Evolutionary conservation across 106 monocot species (phyloP).

Genomic region (Alisma plantagoaquatica): DNA sequence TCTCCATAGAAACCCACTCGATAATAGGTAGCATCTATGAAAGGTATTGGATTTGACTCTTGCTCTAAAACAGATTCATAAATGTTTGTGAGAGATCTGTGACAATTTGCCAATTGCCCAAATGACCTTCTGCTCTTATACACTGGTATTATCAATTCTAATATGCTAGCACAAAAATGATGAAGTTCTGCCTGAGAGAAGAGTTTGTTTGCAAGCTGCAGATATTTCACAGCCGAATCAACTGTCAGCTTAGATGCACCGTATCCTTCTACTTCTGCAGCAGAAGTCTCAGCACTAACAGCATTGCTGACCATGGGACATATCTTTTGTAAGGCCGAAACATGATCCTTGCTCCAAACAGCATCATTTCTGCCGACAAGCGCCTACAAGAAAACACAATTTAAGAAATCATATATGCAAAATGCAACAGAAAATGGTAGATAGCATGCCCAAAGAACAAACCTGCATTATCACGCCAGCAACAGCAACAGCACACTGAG

Average conservation of each 20-base stretch:
- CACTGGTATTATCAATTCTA: conserved; percentile 95
- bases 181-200: conserved; percentile 89
- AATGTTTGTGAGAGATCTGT: conserved; percentile 82
- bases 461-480: conserved; percentile 99
- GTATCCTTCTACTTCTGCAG: conserved; percentile 98
- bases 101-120: conserved; percentile 90
- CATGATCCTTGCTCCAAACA: conserved; percentile 87
- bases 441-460: no score
- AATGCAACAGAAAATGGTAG: no score
- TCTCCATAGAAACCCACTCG: conserved; percentile 94
- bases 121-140: conserved; percentile 85
- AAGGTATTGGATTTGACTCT: conserved; percentile 90
- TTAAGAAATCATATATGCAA: no score
- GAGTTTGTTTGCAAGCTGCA: conserved; percentile 91
- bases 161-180: conserved; percentile 91
- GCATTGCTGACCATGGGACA: conserved; percentile 84
- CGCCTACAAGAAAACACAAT: conserved; percentile 37
- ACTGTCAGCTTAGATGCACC: conserved; percentile 98
- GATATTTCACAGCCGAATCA: conserved; percentile 94
- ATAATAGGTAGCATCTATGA: conserved; percentile 94
- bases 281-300: conserved; percentile 65
- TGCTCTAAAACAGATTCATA: conserved; percentile 94
- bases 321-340: conserved; percentile 70
- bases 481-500: conserved; percentile 98
- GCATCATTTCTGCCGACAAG: conserved; percentile 98